Evolutionary conservation across 306 rosid species (phyloP).

Genomic region (Hippophae rhamnoides): DNA sequence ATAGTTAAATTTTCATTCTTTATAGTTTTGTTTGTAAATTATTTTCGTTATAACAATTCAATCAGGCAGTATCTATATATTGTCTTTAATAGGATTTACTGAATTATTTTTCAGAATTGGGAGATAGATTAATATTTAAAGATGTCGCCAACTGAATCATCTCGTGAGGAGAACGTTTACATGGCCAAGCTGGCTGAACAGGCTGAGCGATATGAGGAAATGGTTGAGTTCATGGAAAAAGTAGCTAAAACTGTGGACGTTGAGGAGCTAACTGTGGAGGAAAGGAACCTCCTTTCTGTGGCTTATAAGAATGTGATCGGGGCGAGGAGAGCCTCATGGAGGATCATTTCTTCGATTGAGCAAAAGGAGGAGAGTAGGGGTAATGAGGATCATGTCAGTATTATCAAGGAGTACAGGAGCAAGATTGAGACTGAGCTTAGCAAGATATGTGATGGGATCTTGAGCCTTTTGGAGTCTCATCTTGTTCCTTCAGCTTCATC

Average conservation of each 20-base stretch:
- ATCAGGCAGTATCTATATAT: too few species aligned
- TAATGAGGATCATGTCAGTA: conserved; percentile 64
- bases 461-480: conserved; percentile 73
- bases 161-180: conserved; percentile 12
- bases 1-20: too few species aligned
- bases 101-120: conserved; percentile 9
- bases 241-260: conserved; percentile 74
- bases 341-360: conserved; percentile 93
- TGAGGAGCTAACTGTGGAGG: too few species aligned
- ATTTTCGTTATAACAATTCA: too few species aligned
- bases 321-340: conserved; percentile 95
- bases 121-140: conserved; percentile 7
- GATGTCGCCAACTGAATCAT: conserved; percentile 45
- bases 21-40: too few species aligned
- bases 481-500: conserved; percentile 75
- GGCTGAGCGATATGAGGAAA: too few species aligned
- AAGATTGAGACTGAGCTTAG: conserved; percentile 82
- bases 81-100: not conserved
- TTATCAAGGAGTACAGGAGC: conserved; percentile 74
- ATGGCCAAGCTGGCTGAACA: too few species aligned
- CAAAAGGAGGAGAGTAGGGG: conserved; percentile 96
- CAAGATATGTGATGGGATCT: conserved; percentile 93
- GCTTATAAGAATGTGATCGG: conserved; percentile 96
- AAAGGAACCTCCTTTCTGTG: conserved; percentile 30
- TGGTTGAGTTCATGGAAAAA: conserved; percentile 64